phyloP scores from a whole-genome alignment of 805 yeast genomes.

The Saccharomyces eubayanus region DNA sequence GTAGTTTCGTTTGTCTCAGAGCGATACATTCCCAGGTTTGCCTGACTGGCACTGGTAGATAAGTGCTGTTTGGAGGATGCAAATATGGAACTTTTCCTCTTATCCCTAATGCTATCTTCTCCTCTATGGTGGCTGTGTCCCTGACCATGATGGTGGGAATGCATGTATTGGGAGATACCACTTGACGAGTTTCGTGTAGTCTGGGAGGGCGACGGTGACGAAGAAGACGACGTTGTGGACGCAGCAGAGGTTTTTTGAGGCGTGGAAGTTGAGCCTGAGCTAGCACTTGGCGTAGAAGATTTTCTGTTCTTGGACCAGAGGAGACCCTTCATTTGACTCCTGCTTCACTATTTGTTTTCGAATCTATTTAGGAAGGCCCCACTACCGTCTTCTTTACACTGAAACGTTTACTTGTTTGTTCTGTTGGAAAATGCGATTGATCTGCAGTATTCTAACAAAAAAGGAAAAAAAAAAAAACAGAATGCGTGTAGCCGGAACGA shows the following conservation, averaged over 20 bases:
- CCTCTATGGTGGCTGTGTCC: background rate
- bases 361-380: background rate
- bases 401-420: background rate
- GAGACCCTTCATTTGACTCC: constrained; percentile 14
- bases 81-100: background rate
- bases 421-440: background rate
- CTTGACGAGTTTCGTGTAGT: constrained; percentile 1
- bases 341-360: background rate
- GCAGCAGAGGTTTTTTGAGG: background rate
- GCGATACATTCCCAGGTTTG: background rate
- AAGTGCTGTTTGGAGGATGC: constrained; percentile 1
- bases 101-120: background rate
- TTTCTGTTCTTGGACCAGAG: constrained; percentile 20
- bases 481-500: background rate
- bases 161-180: background rate
- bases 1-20: constrained; percentile 4
- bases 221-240: background rate
- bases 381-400: background rate
- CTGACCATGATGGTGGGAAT: constrained; percentile 1
- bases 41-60: constrained; percentile 1
- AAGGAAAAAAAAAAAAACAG: background rate
- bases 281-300: constrained; percentile 5
- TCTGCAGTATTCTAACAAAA: background rate
- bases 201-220: constrained; percentile 4
- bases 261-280: constrained; percentile 1